Evolutionary conservation across 1,139 yeast species (phyloP).

Genomic region (Hyphopichia fennica): DNA sequence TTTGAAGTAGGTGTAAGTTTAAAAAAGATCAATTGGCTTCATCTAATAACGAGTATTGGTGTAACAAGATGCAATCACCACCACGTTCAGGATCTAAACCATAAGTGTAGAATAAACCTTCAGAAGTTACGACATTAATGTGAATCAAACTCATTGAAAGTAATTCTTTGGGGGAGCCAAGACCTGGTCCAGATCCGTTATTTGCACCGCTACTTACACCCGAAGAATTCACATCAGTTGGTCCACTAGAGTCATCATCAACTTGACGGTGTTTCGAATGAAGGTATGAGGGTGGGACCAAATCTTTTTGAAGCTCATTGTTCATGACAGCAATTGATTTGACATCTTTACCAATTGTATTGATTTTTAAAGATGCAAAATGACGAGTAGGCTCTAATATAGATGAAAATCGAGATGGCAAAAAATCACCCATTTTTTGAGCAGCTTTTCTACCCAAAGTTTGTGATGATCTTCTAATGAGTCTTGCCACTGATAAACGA

Average conservation of each 20-base stretch:
- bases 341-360: conserved; percentile 59
- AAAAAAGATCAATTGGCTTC: conserved; percentile 10
- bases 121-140: conserved; percentile 80
- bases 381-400: conserved; percentile 90
- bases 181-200: neutral
- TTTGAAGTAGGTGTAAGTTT: no score
- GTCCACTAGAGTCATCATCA: conserved; percentile 12
- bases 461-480: conserved; percentile 59
- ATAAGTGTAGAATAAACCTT: conserved; percentile 83
- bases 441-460: conserved; percentile 75
- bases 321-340: conserved; percentile 62
- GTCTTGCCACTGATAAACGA: conserved; percentile 68
- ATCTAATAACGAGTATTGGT: conserved; percentile 58
- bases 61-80: conserved; percentile 83
- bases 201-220: neutral
- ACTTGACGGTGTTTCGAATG: conserved; percentile 11
- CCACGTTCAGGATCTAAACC: conserved; percentile 87
- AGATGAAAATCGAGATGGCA: conserved; percentile 82
- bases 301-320: conserved; percentile 39
- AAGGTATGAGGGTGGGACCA: conserved; percentile 36
- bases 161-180: conserved; percentile 25
- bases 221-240: conserved; percentile 6
- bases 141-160: conserved; percentile 54
- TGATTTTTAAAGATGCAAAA: conserved; percentile 88
- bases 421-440: conserved; percentile 81